Evolutionary conservation across 768 basidiomycete species (phyloP).

Genomic region (Floccularia luteovirens): DNA sequence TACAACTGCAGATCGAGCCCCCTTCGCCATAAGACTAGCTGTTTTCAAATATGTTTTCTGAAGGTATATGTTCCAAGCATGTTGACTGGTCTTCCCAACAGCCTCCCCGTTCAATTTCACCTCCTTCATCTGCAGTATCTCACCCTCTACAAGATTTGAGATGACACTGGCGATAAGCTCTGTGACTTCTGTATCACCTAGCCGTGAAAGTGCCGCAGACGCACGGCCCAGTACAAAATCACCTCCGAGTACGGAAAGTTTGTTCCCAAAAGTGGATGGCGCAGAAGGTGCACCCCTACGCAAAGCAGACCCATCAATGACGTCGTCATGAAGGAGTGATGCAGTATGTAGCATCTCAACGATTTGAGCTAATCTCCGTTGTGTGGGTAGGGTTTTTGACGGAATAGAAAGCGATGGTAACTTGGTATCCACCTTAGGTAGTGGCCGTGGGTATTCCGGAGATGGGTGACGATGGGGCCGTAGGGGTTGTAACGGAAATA

Average conservation of each 20-base stretch:
- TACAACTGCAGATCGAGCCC: slow-evolving; percentile 78
- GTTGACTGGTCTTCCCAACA: slow-evolving; percentile 15
- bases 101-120: slow-evolving; percentile 27
- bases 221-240: slow-evolving; percentile 89
- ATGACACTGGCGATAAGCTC: slow-evolving; percentile 84
- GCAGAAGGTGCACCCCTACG: slow-evolving; percentile 75
- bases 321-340: slow-evolving; percentile 93
- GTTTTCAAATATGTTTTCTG: slow-evolving; percentile 94
- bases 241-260: slow-evolving; percentile 80
- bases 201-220: slow-evolving; percentile 69
- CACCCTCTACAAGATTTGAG: slow-evolving; percentile 88
- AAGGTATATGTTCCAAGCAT: slow-evolving; percentile 77
- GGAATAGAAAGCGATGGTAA: background rate
- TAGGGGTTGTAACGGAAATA: slow-evolving; percentile 26
- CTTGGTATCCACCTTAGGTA: no score
- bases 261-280: slow-evolving; percentile 80
- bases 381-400: slow-evolving; percentile 53
- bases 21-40: slow-evolving; percentile 90
- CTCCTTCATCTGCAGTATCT: slow-evolving; percentile 77
- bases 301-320: slow-evolving; percentile 77
- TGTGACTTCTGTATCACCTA: slow-evolving; percentile 80
- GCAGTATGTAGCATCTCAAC: slow-evolving; percentile 97
- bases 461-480: slow-evolving; percentile 14
- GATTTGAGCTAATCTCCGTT: slow-evolving; percentile 86
- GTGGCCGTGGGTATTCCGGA: slow-evolving; percentile 8